Base-by-base conservation (phyloP, 1,284 basidiomycete genomes). In the Neonothopanus nambi region DNA sequence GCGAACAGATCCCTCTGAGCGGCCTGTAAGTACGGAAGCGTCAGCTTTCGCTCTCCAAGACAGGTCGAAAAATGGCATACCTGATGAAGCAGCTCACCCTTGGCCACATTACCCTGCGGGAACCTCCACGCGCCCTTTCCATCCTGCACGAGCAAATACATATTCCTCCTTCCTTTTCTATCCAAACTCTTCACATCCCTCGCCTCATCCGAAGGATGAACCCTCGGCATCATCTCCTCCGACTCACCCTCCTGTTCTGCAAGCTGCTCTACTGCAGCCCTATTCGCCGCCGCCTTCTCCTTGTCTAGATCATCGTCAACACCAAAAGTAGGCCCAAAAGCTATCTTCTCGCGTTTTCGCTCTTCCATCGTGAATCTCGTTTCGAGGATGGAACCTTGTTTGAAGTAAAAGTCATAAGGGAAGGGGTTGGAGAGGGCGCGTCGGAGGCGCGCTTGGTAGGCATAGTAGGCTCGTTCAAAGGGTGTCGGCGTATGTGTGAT, bases 361-460 rank as follows among this genome's bases (percentile, higher is more conserved):
- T 94, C 89, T 62, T 91, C 84, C 49, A 82, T 69, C 45, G 78
- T 84, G 67, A 95, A 98, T 46, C 89, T 82, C 39, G 86, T 85
- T 67, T 95, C 89, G 30, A 96, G 82, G 3, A 93, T 79, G 0
- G 93, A 93, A 1, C 95, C 95, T 55, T 88, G 85, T 71, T 95
- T 95, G 80, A 98, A 98, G 78, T 97, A 98, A 70, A 97, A 96
- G 40, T 93, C 87, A 53, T 85, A 81, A 15, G 93, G 89, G 69
- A 94, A 88, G 0, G 95, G 95, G 65, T 95, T 94, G 66, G 90
- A 87, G 39, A 98, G 74, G 5, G 93, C 89, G 61, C 92, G 87
- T 59, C 87, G 84, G 59, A 98, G 83, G 50, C 88, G 82, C 9
- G 84, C 79, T 67, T 95, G 91, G 80, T 97, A 97, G 48, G 82